Conservation (phyloP, 1,139 yeast species). For the Starmera stellimalicola region DNA sequence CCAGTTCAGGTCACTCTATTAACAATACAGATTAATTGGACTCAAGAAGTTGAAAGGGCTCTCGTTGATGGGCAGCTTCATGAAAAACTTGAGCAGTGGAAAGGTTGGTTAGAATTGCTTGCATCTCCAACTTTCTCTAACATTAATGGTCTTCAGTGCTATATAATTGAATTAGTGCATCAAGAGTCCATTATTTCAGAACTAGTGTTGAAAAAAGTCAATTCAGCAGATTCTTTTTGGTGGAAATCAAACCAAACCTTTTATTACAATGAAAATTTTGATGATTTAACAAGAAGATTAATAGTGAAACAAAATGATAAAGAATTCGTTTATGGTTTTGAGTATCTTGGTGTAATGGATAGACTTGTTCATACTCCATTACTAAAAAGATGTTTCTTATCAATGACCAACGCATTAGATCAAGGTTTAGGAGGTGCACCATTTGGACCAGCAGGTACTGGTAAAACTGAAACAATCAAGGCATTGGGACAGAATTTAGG, state of each 20-base stretch:
- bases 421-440: slow-evolving; percentile 85
- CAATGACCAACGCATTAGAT: slow-evolving; percentile 68
- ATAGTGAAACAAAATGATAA: slow-evolving; percentile 45
- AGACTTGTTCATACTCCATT: slow-evolving; percentile 73
- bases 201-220: slow-evolving; percentile 17
- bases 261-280: slow-evolving; percentile 23
- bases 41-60: slow-evolving; percentile 31
- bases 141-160: slow-evolving; percentile 42
- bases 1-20: slow-evolving; percentile 57
- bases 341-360: slow-evolving; percentile 71
- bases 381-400: slow-evolving; percentile 50
- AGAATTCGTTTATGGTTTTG: slow-evolving; percentile 60
- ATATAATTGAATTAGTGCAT: slow-evolving; percentile 61
- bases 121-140: slow-evolving; percentile 25
- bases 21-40: slow-evolving; percentile 52
- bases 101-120: slow-evolving; percentile 18
- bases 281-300: slow-evolving; percentile 29
- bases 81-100: slow-evolving; percentile 5
- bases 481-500: slow-evolving; percentile 79
- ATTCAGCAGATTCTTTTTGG: slow-evolving; percentile 18
- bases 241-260: slow-evolving; percentile 54
- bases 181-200: slow-evolving; percentile 35
- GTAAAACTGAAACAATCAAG: slow-evolving; percentile 88
- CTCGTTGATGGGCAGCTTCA: slow-evolving; percentile 6
- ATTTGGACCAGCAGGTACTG: slow-evolving; percentile 97